Evolutionary conservation across 257 asterid genomes (phyloP), one percentile per base, ranked within the genome.

Genomic region (Fraxinus pennsylvanica): DNA sequence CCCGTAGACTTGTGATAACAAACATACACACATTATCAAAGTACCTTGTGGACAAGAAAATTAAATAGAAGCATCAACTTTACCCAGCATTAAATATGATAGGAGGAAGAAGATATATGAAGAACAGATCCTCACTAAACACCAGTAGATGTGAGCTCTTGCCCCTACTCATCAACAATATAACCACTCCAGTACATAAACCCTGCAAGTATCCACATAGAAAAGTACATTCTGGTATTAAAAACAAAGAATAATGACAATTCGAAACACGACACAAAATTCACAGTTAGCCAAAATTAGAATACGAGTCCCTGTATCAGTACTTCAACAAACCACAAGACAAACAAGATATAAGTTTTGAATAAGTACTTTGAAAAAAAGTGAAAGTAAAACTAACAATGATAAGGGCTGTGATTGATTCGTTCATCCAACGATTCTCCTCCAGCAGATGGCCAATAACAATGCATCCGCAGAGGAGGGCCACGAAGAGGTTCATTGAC

Each of bases 41-140:
- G 57, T 47, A 47, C 6, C 27, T 57, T 6, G 12, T n/a, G 27
- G 12, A 57, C 9, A 57, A 57, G 66, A 57, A 57, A 57, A 57
- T 19, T 17, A 57, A 57, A n/a, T 27, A 63, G 69, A 63, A 27
- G 8, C 36, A 27, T 27, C 7, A 19, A 63, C n/a, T 21, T 63
- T 86, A 86, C 89, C 89, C 89, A 3, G 89, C 89, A 73, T 86
- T 86, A 39, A 86, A 86, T 63, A 86, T 86, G 41, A 86, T 86
- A 17, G 89, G 89, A 19, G 89, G 87, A 45, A 86, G 89, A 45
- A 86, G 82, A 83, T 86, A 86, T 47, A 86, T 86, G 74, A 86
- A 86, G 81, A 86, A 86, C 75, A 86, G 82, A 81, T 86, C 87
- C 72, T 86, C 89, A 66, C 87, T 83, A 70, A 86, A 86, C 54